Evolutionary conservation across 352 stramenopile species (phyloP).

Genomic region (Phytopythium cucurbitacearum): DNA sequence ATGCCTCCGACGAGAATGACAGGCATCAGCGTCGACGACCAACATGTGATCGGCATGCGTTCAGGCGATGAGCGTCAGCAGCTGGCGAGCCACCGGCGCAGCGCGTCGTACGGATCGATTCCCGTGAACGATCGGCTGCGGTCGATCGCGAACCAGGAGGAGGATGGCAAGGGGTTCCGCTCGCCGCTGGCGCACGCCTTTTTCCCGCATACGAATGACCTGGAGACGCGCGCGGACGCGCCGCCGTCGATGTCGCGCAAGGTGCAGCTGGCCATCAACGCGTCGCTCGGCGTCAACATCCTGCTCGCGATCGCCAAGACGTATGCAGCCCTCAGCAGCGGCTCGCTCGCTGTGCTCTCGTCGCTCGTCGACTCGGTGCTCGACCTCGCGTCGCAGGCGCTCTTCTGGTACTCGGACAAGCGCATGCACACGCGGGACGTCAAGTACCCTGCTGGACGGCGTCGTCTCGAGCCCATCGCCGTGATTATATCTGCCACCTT

Average conservation of each 20-base stretch:
- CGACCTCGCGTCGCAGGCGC: conserved; percentile 91
- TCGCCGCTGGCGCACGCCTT: conserved; percentile 75
- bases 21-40: no score
- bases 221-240: conserved; percentile 36
- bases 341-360: conserved; percentile 92
- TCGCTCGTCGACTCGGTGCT: conserved; percentile 93
- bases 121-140: conserved; percentile 5
- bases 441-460: conserved; percentile 92
- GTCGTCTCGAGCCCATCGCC: conserved; percentile 92
- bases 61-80: no score
- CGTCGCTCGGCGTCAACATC: conserved; percentile 68
- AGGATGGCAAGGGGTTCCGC: conserved; percentile 15
- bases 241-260: conserved; percentile 29
- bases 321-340: conserved; percentile 77
- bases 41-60: no score
- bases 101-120: not conserved
- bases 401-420: conserved; percentile 94
- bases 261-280: conserved; percentile 68
- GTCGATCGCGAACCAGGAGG: conserved; percentile 6
- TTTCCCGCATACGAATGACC: conserved; percentile 53
- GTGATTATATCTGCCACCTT: conserved; percentile 96
- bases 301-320: conserved; percentile 62
- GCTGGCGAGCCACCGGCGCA: not conserved
- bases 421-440: conserved; percentile 84
- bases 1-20: no score